Evolutionary conservation across 2,329 filamentous ascomycete genomes (phyloP).

Genomic region (Diplodia scrobiculata): DNA sequence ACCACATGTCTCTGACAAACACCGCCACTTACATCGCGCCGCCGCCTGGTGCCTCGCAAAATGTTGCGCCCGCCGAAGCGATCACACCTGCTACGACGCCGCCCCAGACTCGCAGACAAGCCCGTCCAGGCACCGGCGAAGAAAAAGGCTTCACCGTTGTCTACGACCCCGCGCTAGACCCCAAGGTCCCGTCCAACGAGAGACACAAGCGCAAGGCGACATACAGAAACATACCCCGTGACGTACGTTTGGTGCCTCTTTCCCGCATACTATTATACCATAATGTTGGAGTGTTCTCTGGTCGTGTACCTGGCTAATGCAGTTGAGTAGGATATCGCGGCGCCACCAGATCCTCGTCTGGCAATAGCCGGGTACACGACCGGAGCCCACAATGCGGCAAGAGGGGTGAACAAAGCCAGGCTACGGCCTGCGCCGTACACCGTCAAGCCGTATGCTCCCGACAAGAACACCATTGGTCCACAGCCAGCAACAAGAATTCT

Average conservation of each 20-base stretch:
- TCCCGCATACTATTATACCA: conserved; percentile 27
- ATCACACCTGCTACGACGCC: conserved; percentile 50
- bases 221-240: conserved; percentile 26
- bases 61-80: conserved; percentile 50
- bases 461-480: conserved; percentile 83
- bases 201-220: conserved; percentile 45
- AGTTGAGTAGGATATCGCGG: conserved; percentile 47
- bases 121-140: conserved; percentile 55
- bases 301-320: conserved; percentile 31
- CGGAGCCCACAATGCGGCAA: conserved; percentile 43
- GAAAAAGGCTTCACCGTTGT: conserved; percentile 61
- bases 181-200: conserved; percentile 58
- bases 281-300: conserved; percentile 29
- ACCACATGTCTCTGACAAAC: conserved; percentile 40
- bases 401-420: conserved; percentile 60
- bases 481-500: conserved; percentile 89
- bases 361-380: conserved; percentile 63
- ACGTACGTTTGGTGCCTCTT: conserved; percentile 29
- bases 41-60: conserved; percentile 37
- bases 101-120: conserved; percentile 50
- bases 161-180: conserved; percentile 66
- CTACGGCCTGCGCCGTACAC: conserved; percentile 74
- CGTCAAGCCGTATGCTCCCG: conserved; percentile 78
- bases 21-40: conserved; percentile 40
- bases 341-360: conserved; percentile 79